These are phyloP conservation scores for Akanthomyces lecanii DNA, from an alignment of 2,329 filamentous ascomycete genomes.

Conservation along the genomic window DNA sequence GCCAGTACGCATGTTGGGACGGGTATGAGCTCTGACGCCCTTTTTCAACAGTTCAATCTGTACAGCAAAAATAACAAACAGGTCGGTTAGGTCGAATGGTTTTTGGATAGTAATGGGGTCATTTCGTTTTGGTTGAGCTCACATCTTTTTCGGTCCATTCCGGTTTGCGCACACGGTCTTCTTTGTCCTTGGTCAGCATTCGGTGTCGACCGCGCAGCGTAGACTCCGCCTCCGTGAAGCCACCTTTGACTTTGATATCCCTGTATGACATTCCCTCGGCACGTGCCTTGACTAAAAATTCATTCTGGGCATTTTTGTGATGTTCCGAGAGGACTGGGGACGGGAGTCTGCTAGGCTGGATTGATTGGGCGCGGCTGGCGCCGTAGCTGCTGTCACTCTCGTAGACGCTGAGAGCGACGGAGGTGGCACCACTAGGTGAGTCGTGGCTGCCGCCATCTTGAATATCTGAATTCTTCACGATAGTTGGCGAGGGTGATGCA, in stretches of 20 bases:
- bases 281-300: conserved; percentile 51
- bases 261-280: conserved; percentile 58
- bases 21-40: conserved; percentile 32
- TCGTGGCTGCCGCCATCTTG: background rate
- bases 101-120: background rate
- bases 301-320: background rate
- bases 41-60: conserved; percentile 43
- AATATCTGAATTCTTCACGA: no score
- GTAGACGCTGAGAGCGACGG: background rate
- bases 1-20: conserved; percentile 26
- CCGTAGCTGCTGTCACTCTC: conserved; percentile 6
- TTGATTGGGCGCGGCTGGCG: conserved; percentile 4
- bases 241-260: conserved; percentile 53
- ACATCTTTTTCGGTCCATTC: conserved; percentile 62
- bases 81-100: conserved; percentile 4
- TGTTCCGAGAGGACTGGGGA: background rate
- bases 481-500: background rate
- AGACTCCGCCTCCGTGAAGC: conserved; percentile 62
- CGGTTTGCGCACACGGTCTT: conserved; percentile 61
- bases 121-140: conserved; percentile 33
- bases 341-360: conserved; percentile 1
- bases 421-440: background rate
- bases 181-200: conserved; percentile 59
- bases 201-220: conserved; percentile 67
- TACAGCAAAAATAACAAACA: conserved; percentile 2